phyloP scores from a whole-genome alignment of 2,329 filamentous ascomycete genomes.

The Hortaea sp. region DNA sequence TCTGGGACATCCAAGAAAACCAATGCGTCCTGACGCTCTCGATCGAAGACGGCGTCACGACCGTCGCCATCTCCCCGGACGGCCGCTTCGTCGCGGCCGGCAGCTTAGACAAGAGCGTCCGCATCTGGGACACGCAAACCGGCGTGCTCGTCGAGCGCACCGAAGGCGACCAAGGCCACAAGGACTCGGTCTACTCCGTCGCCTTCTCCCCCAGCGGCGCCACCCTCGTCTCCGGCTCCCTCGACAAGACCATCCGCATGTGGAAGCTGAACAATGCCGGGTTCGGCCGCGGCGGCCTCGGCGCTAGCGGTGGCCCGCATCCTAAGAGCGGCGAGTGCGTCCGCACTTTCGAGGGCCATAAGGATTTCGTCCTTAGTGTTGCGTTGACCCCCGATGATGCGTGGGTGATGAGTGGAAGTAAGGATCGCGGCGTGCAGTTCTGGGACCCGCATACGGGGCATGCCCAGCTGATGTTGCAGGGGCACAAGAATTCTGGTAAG shows the following conservation, averaged over 20 bases:
- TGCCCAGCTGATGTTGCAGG: constrained; percentile 96
- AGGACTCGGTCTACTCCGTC: constrained; percentile 93
- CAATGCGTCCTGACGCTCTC: constrained; percentile 73
- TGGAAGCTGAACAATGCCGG: constrained; percentile 71
- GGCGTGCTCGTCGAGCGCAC: constrained; percentile 84
- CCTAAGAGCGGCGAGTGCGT: constrained; percentile 84
- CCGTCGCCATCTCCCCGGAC: constrained; percentile 92
- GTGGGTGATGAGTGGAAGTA: constrained; percentile 96
- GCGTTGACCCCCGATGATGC: constrained; percentile 86
- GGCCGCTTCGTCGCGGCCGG: constrained; percentile 90
- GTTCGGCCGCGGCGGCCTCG: constrained; percentile 35
- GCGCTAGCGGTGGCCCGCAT: constrained; percentile 29
- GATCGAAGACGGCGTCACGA: constrained; percentile 95
- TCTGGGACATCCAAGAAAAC: constrained; percentile 89
- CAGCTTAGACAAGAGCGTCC: constrained; percentile 92
- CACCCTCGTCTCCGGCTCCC: constrained; percentile 83
- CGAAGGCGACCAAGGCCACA: constrained; percentile 87
- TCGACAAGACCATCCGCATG: constrained; percentile 99
- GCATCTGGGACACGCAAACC: constrained; percentile 85
- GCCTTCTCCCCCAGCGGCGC: constrained; percentile 91
- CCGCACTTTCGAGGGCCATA: constrained; percentile 93
- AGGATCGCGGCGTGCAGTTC: constrained; percentile 95
- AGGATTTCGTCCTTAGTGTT: constrained; percentile 96
- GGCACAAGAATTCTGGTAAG: constrained; percentile 86
- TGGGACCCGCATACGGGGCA: constrained; percentile 92